Evolutionary conservation across 768 basidiomycete genomes (phyloP), one percentile per base, ranked within the genome.

Genomic region (Termitomyces sp.): DNA sequence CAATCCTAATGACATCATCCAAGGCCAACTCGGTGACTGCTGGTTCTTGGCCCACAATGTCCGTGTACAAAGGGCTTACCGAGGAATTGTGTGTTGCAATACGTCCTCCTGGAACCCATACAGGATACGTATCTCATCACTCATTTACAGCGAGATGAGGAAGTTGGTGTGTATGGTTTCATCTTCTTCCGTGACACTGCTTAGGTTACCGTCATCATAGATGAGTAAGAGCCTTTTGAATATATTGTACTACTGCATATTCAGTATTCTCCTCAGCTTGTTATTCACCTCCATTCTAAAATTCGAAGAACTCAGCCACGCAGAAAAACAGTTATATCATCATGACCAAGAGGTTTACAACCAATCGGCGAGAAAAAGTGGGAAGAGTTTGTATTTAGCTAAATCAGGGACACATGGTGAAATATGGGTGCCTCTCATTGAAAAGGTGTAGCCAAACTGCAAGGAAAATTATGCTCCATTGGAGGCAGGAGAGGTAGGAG

Each of bases 361-460:
- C 50, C 60, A 60, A 6, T 68, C 70, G 0, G 80, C 81, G 7
- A 67, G 79, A 6, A 78, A 73, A 55, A 77, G 75, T 19, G 73
- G 75, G 37, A 77, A 80, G 54, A 67, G 68, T 5, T 66, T 84
- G 41, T 77, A 76, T 55, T 84, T 83, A 64, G 78, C 82, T 11
- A 72, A 67, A 55, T 78, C 77, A 8, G 73, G 69, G 2, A 73
- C 74, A 9, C 70, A 78, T 12, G 75, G 76, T 40, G 81, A 83
- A 57, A 82, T 80, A 0, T 84, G 82, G 82, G 78, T 83, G 2
- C 78, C 82, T 1, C 66, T 84, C 0, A 71, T 83, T 19, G 83
- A 84, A 63, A 84, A 84, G 60, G 82, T 81, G 3, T 84, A 76
- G 82, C 82, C 0, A 84, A 84, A 60, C 63, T 82, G 2, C 78